A percentile compares a stretch with the other conserved stretches of the same genome.
Conservation (phyloP, 2,329 filamentous ascomycete species). For the Knufia fluminis region DNA sequence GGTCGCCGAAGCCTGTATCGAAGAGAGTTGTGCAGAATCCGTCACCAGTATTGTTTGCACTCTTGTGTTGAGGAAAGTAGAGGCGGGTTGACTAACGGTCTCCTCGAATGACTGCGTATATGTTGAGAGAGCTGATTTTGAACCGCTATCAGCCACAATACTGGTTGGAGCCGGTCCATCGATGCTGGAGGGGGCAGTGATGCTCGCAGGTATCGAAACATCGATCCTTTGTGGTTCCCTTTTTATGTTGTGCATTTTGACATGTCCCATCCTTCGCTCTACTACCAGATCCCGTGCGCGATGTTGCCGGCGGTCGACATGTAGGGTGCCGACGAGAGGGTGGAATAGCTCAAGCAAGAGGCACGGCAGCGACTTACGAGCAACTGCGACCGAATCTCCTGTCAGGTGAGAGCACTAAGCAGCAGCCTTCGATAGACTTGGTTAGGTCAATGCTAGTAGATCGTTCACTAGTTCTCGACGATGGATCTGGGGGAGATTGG, state of each 20-base stretch:
- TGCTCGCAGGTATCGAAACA: background rate
- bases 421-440: background rate
- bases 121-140: slow-evolving; percentile 17
- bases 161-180: slow-evolving; percentile 11
- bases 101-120: slow-evolving; percentile 14
- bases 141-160: slow-evolving; percentile 10
- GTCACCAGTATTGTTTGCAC: slow-evolving; percentile 14
- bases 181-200: background rate
- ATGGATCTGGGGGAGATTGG: background rate
- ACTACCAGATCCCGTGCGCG: background rate
- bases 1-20: slow-evolving; percentile 15
- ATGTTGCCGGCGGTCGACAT: background rate
- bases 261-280: slow-evolving; percentile 3
- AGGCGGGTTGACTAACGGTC: slow-evolving; percentile 9
- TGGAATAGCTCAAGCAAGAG: background rate
- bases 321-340: background rate
- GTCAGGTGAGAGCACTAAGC: background rate
- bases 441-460: background rate
- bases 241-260: slow-evolving; percentile 7
- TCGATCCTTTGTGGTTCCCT: background rate
- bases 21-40: slow-evolving; percentile 18
- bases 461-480: background rate
- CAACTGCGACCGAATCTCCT: background rate
- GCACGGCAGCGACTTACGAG: background rate
- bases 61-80: slow-evolving; percentile 12